phyloP scores from a whole-genome alignment of 768 basidiomycete genomes.

The Russula ochroleuca region DNA sequence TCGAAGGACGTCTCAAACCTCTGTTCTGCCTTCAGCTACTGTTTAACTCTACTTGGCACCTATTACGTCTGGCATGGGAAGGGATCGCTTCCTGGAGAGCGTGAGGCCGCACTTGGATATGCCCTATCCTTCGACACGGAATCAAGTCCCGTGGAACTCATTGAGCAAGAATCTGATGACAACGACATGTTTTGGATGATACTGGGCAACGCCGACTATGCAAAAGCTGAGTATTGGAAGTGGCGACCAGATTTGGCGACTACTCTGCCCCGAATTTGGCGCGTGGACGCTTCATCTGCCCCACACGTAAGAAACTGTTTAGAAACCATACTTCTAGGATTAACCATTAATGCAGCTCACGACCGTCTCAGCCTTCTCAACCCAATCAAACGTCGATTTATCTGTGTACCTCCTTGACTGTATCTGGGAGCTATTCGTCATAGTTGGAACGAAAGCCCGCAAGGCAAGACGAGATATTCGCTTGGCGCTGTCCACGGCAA shows the following conservation, averaged over 20 bases:
- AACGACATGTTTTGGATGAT: constrained; percentile 88
- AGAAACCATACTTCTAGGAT: neutral
- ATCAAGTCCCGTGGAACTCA: constrained; percentile 48
- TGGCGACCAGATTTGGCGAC: constrained; percentile 51
- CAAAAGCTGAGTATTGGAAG: constrained; percentile 78
- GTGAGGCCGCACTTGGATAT: constrained; percentile 58
- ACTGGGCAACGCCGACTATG: constrained; percentile 70
- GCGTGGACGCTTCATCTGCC: constrained; percentile 39
- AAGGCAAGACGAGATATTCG: constrained; percentile 55
- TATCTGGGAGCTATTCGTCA: constrained; percentile 72
- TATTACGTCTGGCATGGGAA: constrained; percentile 80
- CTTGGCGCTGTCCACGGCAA: constrained; percentile 54
- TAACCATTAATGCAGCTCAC: constrained; percentile 41
- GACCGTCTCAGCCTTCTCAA: constrained; percentile 43
- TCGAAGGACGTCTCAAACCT: constrained; percentile 57
- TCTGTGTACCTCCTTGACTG: constrained; percentile 69
- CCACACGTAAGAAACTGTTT: neutral
- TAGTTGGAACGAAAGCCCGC: constrained; percentile 66
- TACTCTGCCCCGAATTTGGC: constrained; percentile 55
- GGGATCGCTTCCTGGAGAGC: constrained; percentile 58
- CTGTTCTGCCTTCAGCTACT: constrained; percentile 84
- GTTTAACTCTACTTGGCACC: constrained; percentile 61
- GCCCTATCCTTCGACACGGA: constrained; percentile 45
- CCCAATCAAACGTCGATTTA: constrained; percentile 37
- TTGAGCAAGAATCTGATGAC: constrained; percentile 59